Conservation (phyloP, 768 basidiomycete species). For the Naganishia vaughanmartiniae region DNA sequence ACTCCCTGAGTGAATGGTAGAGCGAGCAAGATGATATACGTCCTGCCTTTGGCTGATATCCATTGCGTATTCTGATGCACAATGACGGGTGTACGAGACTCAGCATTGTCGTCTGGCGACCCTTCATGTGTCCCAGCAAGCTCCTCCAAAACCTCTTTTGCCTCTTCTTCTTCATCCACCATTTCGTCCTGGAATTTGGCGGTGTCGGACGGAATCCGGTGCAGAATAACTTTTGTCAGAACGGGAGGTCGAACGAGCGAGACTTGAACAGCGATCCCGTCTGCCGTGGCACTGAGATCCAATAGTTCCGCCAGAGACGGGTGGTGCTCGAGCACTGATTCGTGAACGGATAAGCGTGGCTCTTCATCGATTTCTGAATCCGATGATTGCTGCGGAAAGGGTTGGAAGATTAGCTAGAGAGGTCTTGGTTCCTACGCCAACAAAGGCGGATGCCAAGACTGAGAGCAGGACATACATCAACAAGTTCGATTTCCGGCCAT, state of each 20-base stretch:
- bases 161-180: background rate
- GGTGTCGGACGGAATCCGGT: background rate
- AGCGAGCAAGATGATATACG: conserved; percentile 6
- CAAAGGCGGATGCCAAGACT: background rate
- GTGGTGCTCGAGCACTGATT: conserved; percentile 10
- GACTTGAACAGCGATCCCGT: conserved; percentile 3
- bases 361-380: background rate
- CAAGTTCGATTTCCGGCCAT: background rate
- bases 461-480: background rate
- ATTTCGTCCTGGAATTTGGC: background rate
- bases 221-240: conserved; percentile 9
- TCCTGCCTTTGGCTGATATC: background rate
- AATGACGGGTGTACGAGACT: background rate
- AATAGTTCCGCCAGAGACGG: conserved; percentile 1
- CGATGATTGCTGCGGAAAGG: background rate
- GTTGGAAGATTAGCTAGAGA: background rate
- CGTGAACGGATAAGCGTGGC: background rate
- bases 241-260: conserved; percentile 22
- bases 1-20: conserved; percentile 13
- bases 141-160: background rate
- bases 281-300: background rate
- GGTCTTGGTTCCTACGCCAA: too few relatives aligned
- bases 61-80: conserved; percentile 16
- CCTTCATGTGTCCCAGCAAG: background rate
- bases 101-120: background rate